Base-by-base conservation (phyloP, 2,329 filamentous ascomycete genomes). In the Phialocephala subalpina region DNA sequence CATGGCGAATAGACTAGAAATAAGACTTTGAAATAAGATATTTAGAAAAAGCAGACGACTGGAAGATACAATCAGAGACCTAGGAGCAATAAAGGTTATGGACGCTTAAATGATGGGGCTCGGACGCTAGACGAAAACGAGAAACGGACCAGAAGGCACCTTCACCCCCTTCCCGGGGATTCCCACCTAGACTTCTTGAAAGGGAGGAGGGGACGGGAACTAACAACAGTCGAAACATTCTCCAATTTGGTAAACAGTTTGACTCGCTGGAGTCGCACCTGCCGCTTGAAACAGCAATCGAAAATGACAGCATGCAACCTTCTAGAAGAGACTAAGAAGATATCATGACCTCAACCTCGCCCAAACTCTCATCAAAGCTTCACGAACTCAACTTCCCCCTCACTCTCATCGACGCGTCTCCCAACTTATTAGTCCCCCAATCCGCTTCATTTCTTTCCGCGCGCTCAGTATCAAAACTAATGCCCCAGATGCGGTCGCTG, bases 401-500 rank as follows among this genome's bases (percentile, higher is more conserved):
- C 3, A 66, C 67, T 33, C 62, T 72, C 75, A 78, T 77, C 63
- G 78, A 64, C 16, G 67, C 69, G 63, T 73, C 74, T 0, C 77
- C 77, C 22, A 78, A 62, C 7, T 69, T 70, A 60, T 78, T 78
- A 67, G 73, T 72, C 12, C 74, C 77, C 77, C 75, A 79, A 55
- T 74, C 65, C 27, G 69, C 38, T 33, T 63, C 58, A 58, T 72
- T 63, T 27, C 62, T 40, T 72, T 77, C 72, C 1, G 76, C 77
- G 62, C 77, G 61, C 62, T 73, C 73, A 20, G 68, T 75, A 25
- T 67, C 73, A 57, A 72, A 79, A 8, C 76, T 77, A 62, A 79
- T 77, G 9, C 77, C 76, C 77, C 77, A 80, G 16, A 78, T 70
- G 2, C 74, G 68, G 68, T 79, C 78, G 27, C 57, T 64, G 0